A percentile compares a stretch with the other conserved stretches of the same genome.
Evolutionary conservation across 208 protist species (phyloP).

Genomic region (Leishmania amazonensis): DNA sequence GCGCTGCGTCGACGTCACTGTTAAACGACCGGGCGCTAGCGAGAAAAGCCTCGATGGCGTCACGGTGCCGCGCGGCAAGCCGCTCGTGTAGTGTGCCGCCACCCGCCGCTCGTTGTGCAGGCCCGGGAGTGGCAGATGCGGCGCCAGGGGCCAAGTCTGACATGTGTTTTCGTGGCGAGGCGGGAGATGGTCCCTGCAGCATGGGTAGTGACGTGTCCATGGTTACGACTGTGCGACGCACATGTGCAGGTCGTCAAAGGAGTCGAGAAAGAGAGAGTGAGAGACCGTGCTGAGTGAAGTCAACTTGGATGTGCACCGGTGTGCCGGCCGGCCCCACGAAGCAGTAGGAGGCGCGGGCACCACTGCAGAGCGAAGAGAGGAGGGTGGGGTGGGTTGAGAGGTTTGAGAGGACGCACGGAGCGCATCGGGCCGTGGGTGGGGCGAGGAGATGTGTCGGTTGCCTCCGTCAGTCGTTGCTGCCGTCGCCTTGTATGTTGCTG

Average conservation of each 20-base stretch:
- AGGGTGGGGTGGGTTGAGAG: background rate
- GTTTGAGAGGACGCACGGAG: background rate
- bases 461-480: background rate
- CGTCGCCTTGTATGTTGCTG: background rate
- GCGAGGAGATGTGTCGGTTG: background rate
- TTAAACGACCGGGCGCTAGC: constrained; percentile 44
- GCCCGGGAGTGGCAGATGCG: background rate
- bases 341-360: background rate
- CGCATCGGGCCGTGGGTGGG: background rate
- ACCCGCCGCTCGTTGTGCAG: background rate
- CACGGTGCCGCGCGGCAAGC: constrained; percentile 46
- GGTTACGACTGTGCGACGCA: background rate
- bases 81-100: constrained; percentile 31
- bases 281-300: background rate
- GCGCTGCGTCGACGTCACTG: constrained; percentile 47
- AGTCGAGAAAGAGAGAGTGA: background rate
- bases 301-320: background rate
- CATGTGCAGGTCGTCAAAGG: background rate
- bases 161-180: background rate
- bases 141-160: background rate
- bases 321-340: background rate
- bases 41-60: constrained; percentile 51
- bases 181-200: background rate
- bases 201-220: background rate
- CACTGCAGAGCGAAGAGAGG: background rate